phyloP scores from a whole-genome alignment of 257 asterid genomes.

The Solanum ahanhuiri region DNA sequence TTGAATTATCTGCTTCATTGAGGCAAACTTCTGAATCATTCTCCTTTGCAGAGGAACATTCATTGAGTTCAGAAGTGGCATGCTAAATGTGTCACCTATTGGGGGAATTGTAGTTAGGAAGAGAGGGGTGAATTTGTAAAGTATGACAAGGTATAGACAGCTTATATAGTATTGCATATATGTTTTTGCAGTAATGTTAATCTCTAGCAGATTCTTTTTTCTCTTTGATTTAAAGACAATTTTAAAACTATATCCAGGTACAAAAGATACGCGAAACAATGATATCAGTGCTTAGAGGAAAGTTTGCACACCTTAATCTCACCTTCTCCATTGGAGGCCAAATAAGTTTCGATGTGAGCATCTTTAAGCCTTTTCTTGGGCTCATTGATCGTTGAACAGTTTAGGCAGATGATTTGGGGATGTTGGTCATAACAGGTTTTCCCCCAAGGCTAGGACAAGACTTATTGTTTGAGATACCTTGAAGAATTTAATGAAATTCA shows the following conservation, averaged over 20 bases:
- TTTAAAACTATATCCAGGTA: conserved; percentile 35
- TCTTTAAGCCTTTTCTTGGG: background rate
- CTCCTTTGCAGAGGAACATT: conserved; percentile 68
- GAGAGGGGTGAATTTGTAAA: conserved; percentile 83
- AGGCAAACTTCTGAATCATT: conserved; percentile 4
- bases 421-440: conserved; percentile 39
- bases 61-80: conserved; percentile 86
- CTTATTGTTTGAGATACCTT: conserved; percentile 78
- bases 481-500: conserved; percentile 78
- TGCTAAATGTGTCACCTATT: conserved; percentile 89
- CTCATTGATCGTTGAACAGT: background rate
- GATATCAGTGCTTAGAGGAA: conserved; percentile 69
- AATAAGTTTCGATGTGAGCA: conserved; percentile 87
- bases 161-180: background rate
- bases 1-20: background rate
- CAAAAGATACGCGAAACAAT: conserved; percentile 68
- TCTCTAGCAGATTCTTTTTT: background rate
- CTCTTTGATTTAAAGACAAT: conserved; percentile 3
- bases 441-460: conserved; percentile 93
- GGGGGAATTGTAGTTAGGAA: conserved; percentile 92
- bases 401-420: background rate
- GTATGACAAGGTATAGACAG: conserved; percentile 78
- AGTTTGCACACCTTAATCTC: conserved; percentile 65
- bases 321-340: conserved; percentile 92
- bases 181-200: background rate